Evolutionary conservation across 768 basidiomycete species (phyloP), one percentile per base, ranked within the genome.

Genomic region (Chalciporus piperatus): DNA sequence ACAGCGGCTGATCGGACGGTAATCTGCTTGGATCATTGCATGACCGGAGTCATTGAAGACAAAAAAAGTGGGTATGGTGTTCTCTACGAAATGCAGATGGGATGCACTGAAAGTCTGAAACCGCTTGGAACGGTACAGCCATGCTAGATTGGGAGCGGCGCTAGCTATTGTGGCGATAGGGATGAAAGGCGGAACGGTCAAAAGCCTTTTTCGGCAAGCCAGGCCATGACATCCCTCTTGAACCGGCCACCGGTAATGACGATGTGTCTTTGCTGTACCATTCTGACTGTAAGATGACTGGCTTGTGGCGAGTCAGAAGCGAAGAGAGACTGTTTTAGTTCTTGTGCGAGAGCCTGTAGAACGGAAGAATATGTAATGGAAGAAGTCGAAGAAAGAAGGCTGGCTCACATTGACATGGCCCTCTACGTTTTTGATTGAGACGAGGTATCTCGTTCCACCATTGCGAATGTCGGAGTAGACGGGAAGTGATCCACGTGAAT

Each of bases 391-490:
- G n/a, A 37, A 38, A 27, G 28, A 45, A 28, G 4, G 4, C 53
- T 48, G 45, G 73, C 78, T 56, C 62, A 87, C 89, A 50, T 74
- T 68, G 52, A 72, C 61, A 55, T 80, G 75, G 17, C 89, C 89
- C 51, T 89, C 76, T 9, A 92, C 73, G 67, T 89, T 86, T 47
- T 83, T 79, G 51, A 92, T 75, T 41, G 78, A 74, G 40, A 85
- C 68, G 32, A 79, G 71, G 54, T 81, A 71, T 49, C 81, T 79
- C 4, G 82, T 78, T 52, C 84, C 79, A 27, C 70, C 80, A 64
- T 85, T 88, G 55, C 85, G 82, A 41, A 87, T 64, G 64, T 90
- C 85, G 25, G 85, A 79, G 66, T 89, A 89, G 22, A 92, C 85
- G 40, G 89, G 88, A 27, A 91, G 75, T 43, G 79, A 78, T 28